Conservation (phyloP, 768 basidiomycete species). For the Termitomyces eurrhizus region DNA sequence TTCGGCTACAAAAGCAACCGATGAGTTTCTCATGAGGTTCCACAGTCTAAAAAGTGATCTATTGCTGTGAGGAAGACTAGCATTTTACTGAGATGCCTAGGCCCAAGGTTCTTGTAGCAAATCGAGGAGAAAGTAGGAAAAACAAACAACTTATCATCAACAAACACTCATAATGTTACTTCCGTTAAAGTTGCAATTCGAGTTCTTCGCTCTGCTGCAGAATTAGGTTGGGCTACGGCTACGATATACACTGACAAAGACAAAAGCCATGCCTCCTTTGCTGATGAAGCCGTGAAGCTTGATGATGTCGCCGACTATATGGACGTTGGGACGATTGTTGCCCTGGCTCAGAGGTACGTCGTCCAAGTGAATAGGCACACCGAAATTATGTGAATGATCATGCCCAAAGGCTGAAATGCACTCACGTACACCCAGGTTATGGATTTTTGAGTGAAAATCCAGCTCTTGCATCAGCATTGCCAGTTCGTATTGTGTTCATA, state of each 20-base stretch:
- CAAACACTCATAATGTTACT: slow-evolving; percentile 10
- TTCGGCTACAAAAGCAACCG: slow-evolving; percentile 30
- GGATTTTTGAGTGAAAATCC: slow-evolving; percentile 90
- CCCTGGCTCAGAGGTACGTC: slow-evolving; percentile 24
- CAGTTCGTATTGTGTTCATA: slow-evolving; percentile 66
- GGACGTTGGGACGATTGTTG: slow-evolving; percentile 26
- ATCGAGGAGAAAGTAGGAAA: slow-evolving; percentile 61
- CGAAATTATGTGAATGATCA: background rate
- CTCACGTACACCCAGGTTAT: slow-evolving; percentile 54
- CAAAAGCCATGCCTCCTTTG: slow-evolving; percentile 75
- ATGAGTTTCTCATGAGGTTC: slow-evolving; percentile 1
- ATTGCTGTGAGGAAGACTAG: background rate
- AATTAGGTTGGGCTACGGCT: slow-evolving; percentile 65
- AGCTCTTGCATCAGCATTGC: slow-evolving; percentile 72
- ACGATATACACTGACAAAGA: slow-evolving; percentile 85
- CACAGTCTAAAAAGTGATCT: background rate
- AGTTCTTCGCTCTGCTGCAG: slow-evolving; percentile 70
- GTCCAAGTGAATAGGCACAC: background rate
- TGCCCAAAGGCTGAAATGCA: slow-evolving; percentile 24
- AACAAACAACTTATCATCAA: slow-evolving; percentile 20
- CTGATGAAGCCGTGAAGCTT: slow-evolving; percentile 86
- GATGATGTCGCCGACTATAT: slow-evolving; percentile 55
- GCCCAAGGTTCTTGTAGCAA: slow-evolving; percentile 70
- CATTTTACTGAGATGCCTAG: slow-evolving; percentile 23
- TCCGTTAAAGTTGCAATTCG: slow-evolving; percentile 72